These are phyloP conservation scores for Aspergillus flavus DNA, from an alignment of 2,329 filamentous ascomycete species.

Conservation along the genomic window DNA sequence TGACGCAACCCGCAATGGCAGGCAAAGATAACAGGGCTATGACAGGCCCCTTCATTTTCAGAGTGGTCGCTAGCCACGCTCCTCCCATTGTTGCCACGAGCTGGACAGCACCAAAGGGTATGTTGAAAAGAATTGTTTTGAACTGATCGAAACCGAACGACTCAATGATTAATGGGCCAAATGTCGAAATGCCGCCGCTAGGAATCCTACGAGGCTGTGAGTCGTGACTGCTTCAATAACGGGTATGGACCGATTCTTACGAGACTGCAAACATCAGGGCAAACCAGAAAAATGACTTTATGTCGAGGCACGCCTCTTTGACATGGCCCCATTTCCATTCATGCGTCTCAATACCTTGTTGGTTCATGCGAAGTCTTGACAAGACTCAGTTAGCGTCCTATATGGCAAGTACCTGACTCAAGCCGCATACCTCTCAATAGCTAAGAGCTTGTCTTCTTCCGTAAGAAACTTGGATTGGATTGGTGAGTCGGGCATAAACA, in stretches of 20 bases:
- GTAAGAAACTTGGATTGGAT: conserved; percentile 61
- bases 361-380: conserved; percentile 51
- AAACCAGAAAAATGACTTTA: conserved; percentile 66
- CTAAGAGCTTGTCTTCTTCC: conserved; percentile 59
- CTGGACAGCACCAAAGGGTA: conserved; percentile 63
- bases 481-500: conserved; percentile 66
- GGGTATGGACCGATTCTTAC: conserved; percentile 29
- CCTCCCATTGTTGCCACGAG: conserved; percentile 62
- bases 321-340: conserved; percentile 58
- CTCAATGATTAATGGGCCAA: conserved; percentile 61
- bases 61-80: conserved; percentile 57
- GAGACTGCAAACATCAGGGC: conserved; percentile 57
- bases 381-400: neutral
- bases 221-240: neutral
- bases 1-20: conserved; percentile 59
- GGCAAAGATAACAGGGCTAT: conserved; percentile 58
- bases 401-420: neutral
- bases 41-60: conserved; percentile 60
- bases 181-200: conserved; percentile 61
- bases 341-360: conserved; percentile 44
- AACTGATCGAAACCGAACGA: conserved; percentile 61
- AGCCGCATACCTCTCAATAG: conserved; percentile 53
- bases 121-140: conserved; percentile 62
- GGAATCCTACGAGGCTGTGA: conserved; percentile 46
- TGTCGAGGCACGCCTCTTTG: conserved; percentile 56